Percentiles rank a stretch among this genome's conserved stretches.
Evolutionary conservation across 352 stramenopile species (phyloP).

Genomic region (Pythium biforme): DNA sequence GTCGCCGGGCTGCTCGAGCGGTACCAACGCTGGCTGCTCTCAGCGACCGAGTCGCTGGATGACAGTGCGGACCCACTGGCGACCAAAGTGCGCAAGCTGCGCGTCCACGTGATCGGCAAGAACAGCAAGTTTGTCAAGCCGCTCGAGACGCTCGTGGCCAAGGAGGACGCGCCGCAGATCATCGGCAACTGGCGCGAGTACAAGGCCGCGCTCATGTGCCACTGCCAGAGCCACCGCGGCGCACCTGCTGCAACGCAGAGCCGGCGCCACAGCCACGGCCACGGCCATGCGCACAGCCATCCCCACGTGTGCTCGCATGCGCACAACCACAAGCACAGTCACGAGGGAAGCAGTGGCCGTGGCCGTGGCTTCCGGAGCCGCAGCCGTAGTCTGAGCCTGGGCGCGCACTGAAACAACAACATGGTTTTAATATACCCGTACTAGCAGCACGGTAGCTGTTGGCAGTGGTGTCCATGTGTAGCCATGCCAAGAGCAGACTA

Average conservation of each 20-base stretch:
- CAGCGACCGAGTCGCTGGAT: background rate
- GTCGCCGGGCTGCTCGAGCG: slow-evolving; percentile 36
- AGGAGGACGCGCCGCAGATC: slow-evolving; percentile 48
- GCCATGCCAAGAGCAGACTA: too few species aligned
- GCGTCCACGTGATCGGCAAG: slow-evolving; percentile 73
- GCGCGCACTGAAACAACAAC: background rate
- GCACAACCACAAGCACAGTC: slow-evolving; percentile 6
- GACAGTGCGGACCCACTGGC: background rate
- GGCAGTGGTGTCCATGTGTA: too few species aligned
- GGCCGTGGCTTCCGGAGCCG: background rate
- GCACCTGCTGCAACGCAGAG: background rate
- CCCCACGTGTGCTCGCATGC: background rate
- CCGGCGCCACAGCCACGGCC: slow-evolving; percentile 6
- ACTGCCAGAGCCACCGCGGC: slow-evolving; percentile 30
- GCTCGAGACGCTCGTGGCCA: slow-evolving; percentile 52
- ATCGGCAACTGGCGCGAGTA: slow-evolving; percentile 60
- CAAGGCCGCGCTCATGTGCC: slow-evolving; percentile 55
- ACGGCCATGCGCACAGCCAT: slow-evolving; percentile 2
- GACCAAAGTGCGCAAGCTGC: slow-evolving; percentile 45
- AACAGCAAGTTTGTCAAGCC: slow-evolving; percentile 51
- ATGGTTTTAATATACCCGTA: too few species aligned
- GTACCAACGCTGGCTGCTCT: slow-evolving; percentile 61
- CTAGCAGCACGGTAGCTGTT: too few species aligned
- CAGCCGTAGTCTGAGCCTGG: background rate
- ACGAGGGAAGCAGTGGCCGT: too few species aligned